Evolutionary conservation across 1,139 yeast species (phyloP).

Genomic region (Nakaseomyces sp.): DNA sequence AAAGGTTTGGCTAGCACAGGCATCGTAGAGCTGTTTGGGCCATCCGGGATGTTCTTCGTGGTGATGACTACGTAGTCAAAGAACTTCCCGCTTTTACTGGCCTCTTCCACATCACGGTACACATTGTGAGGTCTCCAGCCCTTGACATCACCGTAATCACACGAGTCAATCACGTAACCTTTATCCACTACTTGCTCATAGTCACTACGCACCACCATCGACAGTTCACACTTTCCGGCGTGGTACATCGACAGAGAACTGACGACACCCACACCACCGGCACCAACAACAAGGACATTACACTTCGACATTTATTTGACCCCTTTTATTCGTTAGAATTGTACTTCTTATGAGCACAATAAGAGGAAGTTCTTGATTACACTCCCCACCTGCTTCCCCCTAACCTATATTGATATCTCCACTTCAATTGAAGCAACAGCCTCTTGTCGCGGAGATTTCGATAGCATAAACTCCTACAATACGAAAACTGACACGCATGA

Average conservation of each 20-base stretch:
- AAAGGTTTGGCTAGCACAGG: constrained; percentile 43
- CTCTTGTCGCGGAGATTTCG: no score
- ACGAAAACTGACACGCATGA: no score
- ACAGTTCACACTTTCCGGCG: constrained; percentile 34
- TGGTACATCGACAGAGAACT: constrained; percentile 43
- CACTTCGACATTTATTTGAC: constrained; percentile 6
- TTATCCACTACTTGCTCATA: constrained; percentile 37
- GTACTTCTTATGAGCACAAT: no score
- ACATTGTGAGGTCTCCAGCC: constrained; percentile 44
- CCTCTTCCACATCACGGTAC: constrained; percentile 35
- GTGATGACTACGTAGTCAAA: constrained; percentile 49
- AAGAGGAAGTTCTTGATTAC: no score
- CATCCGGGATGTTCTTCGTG: constrained; percentile 53
- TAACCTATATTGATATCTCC: no score
- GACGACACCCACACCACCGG: constrained; percentile 55
- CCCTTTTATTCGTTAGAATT: not conserved
- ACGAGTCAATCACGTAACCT: constrained; percentile 44
- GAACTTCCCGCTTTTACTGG: constrained; percentile 33
- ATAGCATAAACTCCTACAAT: no score
- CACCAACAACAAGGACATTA: constrained; percentile 38
- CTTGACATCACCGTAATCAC: constrained; percentile 41
- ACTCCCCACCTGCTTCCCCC: no score
- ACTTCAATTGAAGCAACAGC: no score
- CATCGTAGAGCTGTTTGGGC: constrained; percentile 33
- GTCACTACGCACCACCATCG: constrained; percentile 46